Conservation (phyloP, 179 eudicot genomes). For the Patellifolia procumbens region DNA sequence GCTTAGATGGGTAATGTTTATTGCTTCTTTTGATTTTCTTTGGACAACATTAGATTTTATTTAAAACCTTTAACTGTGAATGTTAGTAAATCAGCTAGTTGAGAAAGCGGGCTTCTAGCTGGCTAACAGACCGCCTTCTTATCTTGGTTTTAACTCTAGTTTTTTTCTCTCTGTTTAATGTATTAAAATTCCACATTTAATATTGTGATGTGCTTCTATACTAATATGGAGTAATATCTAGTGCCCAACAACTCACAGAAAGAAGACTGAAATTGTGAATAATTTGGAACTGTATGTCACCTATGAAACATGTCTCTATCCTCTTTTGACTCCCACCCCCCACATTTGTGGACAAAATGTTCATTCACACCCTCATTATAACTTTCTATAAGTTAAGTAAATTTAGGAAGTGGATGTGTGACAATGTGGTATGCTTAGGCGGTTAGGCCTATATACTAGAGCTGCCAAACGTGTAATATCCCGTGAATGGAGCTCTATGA, state of each 20-base stretch:
- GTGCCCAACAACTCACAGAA: background rate
- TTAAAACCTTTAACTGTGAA: too few species aligned
- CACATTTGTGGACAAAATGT: background rate
- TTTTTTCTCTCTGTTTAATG: background rate
- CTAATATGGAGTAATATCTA: background rate
- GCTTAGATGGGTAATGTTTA: slow-evolving; percentile 77
- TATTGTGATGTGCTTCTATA: background rate
- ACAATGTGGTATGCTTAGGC: background rate
- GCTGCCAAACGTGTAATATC: too few species aligned
- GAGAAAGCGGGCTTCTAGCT: too few species aligned
- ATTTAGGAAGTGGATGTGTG: background rate
- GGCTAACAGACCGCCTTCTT: background rate
- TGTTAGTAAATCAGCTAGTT: too few species aligned
- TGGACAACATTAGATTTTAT: background rate
- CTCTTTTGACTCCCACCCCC: background rate
- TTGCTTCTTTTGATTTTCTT: slow-evolving; percentile 4
- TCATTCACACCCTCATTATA: background rate
- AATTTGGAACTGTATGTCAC: background rate
- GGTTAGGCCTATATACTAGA: too few species aligned
- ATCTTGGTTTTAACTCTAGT: background rate
- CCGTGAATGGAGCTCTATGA: too few species aligned
- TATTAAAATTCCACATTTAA: background rate
- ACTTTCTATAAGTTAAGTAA: background rate
- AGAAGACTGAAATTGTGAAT: background rate
- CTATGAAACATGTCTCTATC: background rate